These are phyloP conservation scores for Geotrichum siamense DNA, from an alignment of 1,139 yeast genomes.

Conservation along the genomic window DNA sequence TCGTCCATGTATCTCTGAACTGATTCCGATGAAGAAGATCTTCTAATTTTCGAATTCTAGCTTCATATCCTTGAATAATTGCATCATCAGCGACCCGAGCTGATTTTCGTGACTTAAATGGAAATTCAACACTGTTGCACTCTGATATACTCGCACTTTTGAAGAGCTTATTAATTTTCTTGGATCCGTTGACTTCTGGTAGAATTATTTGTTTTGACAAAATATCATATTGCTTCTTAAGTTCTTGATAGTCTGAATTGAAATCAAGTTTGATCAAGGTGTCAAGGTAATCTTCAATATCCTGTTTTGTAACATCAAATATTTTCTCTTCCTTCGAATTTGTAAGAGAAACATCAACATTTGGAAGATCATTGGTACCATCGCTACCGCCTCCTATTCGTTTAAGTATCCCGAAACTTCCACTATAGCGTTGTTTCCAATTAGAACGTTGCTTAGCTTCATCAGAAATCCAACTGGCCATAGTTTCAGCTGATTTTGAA, in stretches of 20 bases:
- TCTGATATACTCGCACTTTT: constrained; percentile 18
- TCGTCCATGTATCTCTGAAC: constrained; percentile 20
- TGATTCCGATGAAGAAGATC: constrained; percentile 36
- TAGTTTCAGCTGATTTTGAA: constrained; percentile 49
- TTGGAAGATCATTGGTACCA: constrained; percentile 10
- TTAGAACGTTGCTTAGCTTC: constrained; percentile 52
- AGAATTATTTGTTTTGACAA: background rate
- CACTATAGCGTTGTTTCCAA: constrained; percentile 61
- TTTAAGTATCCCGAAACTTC: constrained; percentile 16
- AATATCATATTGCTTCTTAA: constrained; percentile 7
- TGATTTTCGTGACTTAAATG: background rate
- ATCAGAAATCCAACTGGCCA: constrained; percentile 50
- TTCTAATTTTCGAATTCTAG: constrained; percentile 37
- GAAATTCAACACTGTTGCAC: constrained; percentile 6
- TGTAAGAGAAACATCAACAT: constrained; percentile 15
- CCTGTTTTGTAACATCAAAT: constrained; percentile 8
- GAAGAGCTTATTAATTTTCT: constrained; percentile 12
- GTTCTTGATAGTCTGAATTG: constrained; percentile 14
- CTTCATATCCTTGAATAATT: constrained; percentile 29
- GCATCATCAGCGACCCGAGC: constrained; percentile 14
- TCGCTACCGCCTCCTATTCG: constrained; percentile 17
- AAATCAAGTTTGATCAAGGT: constrained; percentile 4
- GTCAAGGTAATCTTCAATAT: constrained; percentile 13
- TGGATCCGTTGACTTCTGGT: background rate
- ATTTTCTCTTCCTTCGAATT: constrained; percentile 8